These are phyloP conservation scores for Ampelomyces quisqualis DNA, from an alignment of 2,329 filamentous ascomycete species.

Conservation along the genomic window DNA sequence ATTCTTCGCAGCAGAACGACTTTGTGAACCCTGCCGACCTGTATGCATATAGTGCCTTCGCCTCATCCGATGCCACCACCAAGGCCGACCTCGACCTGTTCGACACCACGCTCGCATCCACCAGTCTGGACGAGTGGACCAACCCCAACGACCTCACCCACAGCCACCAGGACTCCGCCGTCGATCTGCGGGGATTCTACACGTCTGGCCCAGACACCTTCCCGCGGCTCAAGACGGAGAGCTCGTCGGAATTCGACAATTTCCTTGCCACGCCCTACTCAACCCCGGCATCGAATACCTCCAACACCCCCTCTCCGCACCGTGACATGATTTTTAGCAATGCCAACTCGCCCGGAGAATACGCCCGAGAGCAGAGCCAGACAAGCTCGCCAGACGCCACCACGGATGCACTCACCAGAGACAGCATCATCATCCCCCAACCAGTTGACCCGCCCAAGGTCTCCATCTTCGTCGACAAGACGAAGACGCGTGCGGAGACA, in stretches of 20 bases:
- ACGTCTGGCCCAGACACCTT: conserved; percentile 5
- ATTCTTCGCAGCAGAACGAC: conserved; percentile 12
- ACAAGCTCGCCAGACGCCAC: conserved; percentile 34
- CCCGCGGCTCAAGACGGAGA: conserved; percentile 18
- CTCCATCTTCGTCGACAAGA: conserved; percentile 32
- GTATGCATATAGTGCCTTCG: conserved; percentile 16
- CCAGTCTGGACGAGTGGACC: conserved; percentile 6
- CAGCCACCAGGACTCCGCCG: conserved; percentile 28
- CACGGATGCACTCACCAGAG: conserved; percentile 20
- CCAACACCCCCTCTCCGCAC: conserved; percentile 34
- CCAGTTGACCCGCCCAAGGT: conserved; percentile 23
- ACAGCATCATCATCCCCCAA: conserved; percentile 33
- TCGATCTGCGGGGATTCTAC: conserved; percentile 22
- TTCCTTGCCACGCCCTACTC: conserved; percentile 26
- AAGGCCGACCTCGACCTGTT: conserved; percentile 16
- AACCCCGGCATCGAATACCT: conserved; percentile 27
- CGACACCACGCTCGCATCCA: conserved; percentile 9
- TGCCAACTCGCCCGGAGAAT: conserved; percentile 36
- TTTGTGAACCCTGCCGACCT: conserved; percentile 24
- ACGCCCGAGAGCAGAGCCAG: conserved; percentile 30
- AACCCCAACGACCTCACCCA: conserved; percentile 12
- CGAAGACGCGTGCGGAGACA: conserved; percentile 91
- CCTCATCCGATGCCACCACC: conserved; percentile 4
- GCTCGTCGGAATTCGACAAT: conserved; percentile 12
- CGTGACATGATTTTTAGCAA: conserved; percentile 35